Conservation (phyloP, 495 filamentous ascomycete genomes). For the Amniculicola lignicola region DNA sequence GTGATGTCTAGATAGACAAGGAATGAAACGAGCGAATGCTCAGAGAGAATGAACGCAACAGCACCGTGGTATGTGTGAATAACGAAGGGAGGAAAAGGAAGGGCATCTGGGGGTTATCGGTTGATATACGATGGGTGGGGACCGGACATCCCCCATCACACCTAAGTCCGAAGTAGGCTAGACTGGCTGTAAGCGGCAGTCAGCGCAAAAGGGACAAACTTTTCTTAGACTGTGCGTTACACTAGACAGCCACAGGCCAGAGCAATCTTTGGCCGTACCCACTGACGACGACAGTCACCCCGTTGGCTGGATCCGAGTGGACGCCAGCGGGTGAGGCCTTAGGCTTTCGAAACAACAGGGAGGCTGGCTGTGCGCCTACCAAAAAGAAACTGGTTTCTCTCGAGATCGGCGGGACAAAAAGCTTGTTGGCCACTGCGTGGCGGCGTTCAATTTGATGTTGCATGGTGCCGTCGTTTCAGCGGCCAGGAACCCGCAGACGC, state of each 20-base stretch:
- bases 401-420: constrained; percentile 11
- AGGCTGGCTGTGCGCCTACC: background rate
- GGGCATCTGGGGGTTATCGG: constrained; percentile 6
- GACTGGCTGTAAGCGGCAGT: constrained; percentile 10
- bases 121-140: constrained; percentile 26
- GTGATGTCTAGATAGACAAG: constrained; percentile 33
- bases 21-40: constrained; percentile 43
- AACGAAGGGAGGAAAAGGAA: constrained; percentile 18
- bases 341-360: constrained; percentile 5
- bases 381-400: background rate
- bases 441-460: constrained; percentile 16
- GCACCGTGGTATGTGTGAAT: constrained; percentile 18
- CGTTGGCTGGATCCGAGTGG: constrained; percentile 1
- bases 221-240: constrained; percentile 28
- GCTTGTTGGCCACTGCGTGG: constrained; percentile 21
- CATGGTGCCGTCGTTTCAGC: constrained; percentile 23
- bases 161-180: background rate
- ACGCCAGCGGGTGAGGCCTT: background rate
- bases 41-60: constrained; percentile 36
- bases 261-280: no score
- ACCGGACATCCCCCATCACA: constrained; percentile 6
- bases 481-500: constrained; percentile 22
- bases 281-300: constrained; percentile 1
- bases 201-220: constrained; percentile 12
- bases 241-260: constrained; percentile 15